Evolutionary conservation across 805 yeast species (phyloP), one percentile per base, ranked within the genome.

Genomic region (Candida tammaniensis): DNA sequence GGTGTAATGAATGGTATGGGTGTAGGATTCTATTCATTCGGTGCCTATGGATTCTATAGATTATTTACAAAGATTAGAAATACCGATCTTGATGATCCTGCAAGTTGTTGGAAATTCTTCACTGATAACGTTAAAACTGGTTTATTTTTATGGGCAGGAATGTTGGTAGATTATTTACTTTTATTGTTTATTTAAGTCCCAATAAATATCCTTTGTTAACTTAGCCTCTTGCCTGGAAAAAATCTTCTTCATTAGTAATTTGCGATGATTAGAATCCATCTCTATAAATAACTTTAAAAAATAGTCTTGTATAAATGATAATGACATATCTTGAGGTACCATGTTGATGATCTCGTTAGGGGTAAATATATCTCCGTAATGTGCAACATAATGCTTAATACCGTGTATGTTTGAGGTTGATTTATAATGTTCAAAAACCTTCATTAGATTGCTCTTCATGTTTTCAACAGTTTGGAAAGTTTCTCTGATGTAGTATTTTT

Each of bases 1-100:
- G 98, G 97, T 1, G 49, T 74, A 15, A 61, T 80, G 54, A 80
- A 82, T 31, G 84, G 91, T 12, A 72, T 82, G 81, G 96, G 96
- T 1, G 95, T 95, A 1, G 89, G 91, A 0, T 93, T 85, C 57
- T 70, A 76, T 46, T 49, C 75, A 17, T 83, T 86, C 7, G 75
- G 82, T 17, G 72, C 76, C 1, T 61, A 75, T 46, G 93, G 91
- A 25, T 79, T 85, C 28, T 77, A 72, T 42, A 72, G 95, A 44
- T 57, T 93, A 23, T 70, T 75, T 47, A 60, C 60, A 23, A 84
- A 84, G 84, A 82, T 89, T 47, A 66, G 62, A 36, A 69, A 63
- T 12, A 97, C 89, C 6, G 77, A 93, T 54, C 68, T 93, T 38
- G 86, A 93, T 54, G 65, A 77, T 47, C 96, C 96, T 10, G 67